Conservation (phyloP, 108 stramenopile species). For the Asterionellopsis glacialis region DNA sequence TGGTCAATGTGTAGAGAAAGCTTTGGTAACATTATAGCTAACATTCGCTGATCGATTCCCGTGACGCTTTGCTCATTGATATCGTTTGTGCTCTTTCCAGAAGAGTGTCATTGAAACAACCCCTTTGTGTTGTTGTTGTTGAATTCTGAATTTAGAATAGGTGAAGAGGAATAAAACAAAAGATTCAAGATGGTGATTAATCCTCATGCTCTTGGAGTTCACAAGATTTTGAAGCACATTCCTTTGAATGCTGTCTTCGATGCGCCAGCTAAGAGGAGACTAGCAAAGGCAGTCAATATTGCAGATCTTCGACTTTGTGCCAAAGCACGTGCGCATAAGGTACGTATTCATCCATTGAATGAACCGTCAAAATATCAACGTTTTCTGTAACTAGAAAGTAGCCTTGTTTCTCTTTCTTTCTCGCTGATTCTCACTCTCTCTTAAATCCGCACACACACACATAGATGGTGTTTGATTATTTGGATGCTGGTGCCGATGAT, state of each 20-base stretch:
- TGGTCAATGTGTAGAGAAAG: no score
- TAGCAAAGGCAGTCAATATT: conserved; percentile 86
- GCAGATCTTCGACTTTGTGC: conserved; percentile 85
- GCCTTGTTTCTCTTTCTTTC: background rate
- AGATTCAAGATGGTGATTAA: conserved; percentile 49
- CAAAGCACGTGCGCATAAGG: conserved; percentile 87
- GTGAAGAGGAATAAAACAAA: no score
- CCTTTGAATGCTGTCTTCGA: conserved; percentile 85
- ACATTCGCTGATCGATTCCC: no score
- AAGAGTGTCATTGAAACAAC: no score
- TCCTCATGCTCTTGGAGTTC: conserved; percentile 86
- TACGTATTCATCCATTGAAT: conserved; percentile 22
- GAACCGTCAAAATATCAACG: no score
- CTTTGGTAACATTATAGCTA: no score
- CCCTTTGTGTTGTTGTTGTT: no score
- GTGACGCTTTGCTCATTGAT: no score
- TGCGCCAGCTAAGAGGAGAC: conserved; percentile 71
- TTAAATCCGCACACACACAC: background rate
- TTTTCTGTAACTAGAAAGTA: background rate
- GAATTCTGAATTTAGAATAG: no score
- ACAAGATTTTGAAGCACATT: conserved; percentile 86
- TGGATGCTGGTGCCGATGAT: conserved; percentile 89
- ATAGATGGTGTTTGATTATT: conserved; percentile 90
- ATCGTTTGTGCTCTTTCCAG: no score
- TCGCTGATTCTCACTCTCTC: background rate